Base-by-base conservation (phyloP, 352 stramenopile species). In the Phytophthora pini region DNA sequence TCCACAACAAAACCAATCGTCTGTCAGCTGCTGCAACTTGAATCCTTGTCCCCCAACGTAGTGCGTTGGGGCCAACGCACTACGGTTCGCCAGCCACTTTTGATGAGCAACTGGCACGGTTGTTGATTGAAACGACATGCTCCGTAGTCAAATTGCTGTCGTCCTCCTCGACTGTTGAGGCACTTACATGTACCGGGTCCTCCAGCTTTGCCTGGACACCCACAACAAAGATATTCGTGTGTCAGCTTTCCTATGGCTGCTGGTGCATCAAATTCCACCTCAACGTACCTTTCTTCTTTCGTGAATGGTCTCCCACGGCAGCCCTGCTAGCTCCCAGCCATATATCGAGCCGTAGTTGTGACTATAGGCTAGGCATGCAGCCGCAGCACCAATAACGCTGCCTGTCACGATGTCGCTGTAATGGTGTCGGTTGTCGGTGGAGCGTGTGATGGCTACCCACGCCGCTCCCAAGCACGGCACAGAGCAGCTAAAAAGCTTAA, bases 401-500 rank as follows among this genome's bases (percentile, higher is more conserved):
- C 78, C 80, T 1, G 88, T 77, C 43, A 90, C 46, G 36, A 93
- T 89, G 65, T 93, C 84, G 39, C 64, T 84, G 67, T 90, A 93
- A 58, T 93, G 82, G 47, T 93, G 84, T 58, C 84, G 89, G 57
- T 93, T 93, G 77, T 92, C 84, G 7, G 83, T 74, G 3, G 84
- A 88, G 17, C 84, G 82, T 24, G 82, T 93, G 52, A 93, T 73
- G 13, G 79, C 71, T 34, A 92, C 78, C 84, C 84, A 93, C 6
- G 82, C 47, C 1, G 82, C 82, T 3, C 88, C 57, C 38, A 91
- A 70, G 22, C 75, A 86, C 43, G 82, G 84, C 27, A 77, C 17
- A 52, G 90, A 88, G 59, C 82, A 88, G 27, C 89, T 27, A 47
- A 90, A 88, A n/a, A 93, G 66, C 68, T 88, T 89, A 57, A 89